Evolutionary conservation across 495 filamentous ascomycete genomes (phyloP), one percentile per base, ranked within the genome.

Genomic region (Trichoderma erinaceum): DNA sequence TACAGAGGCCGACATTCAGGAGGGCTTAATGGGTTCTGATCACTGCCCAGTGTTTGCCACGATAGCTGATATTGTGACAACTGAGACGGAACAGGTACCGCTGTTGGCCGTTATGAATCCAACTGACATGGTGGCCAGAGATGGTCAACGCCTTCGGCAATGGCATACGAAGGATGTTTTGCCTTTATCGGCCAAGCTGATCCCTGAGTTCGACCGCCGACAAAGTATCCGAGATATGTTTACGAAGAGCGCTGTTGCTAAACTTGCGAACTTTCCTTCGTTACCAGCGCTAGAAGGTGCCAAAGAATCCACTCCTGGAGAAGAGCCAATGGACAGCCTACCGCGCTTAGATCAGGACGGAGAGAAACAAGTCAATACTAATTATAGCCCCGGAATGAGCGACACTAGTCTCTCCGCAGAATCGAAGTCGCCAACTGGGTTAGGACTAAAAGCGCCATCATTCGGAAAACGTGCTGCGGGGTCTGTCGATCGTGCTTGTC

Each of bases 171-270:
- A 86, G 71, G 85, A 90, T 71, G 75, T 89, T 1, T 80, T 92
- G 13, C 87, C 92, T n/a, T 77, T 86, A 0, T 97, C 93, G 10
- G 92, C 88, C 0, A 92, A 87, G 70, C 82, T 94, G 18, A 88
- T 97, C 52, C 90, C 92, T 0, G 93, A 98, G 73, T 98, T 97
- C 70, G 86, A 92, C 69, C 88, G 87, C 63, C 87, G 93, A 4
- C 84, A 87, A 69, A 97, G 80, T 72, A 97, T 98, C 73, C 92
- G 90, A 68, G 93, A 97, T 69, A 97, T 98, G 93, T 97, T 98
- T 71, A 83, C 80, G 44, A 92, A 86, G 73, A 84, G 66, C 15
- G 25, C 65, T 32, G 44, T 5, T 16, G 44, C n/a, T 29, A 44
- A 32, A 5, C 13, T 21, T 11, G 23, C 64, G 10, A 65, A 16